These are phyloP conservation scores for Microbotryomycetes sp. DNA, from an alignment of 1,284 basidiomycete genomes.

Conservation along the genomic window DNA sequence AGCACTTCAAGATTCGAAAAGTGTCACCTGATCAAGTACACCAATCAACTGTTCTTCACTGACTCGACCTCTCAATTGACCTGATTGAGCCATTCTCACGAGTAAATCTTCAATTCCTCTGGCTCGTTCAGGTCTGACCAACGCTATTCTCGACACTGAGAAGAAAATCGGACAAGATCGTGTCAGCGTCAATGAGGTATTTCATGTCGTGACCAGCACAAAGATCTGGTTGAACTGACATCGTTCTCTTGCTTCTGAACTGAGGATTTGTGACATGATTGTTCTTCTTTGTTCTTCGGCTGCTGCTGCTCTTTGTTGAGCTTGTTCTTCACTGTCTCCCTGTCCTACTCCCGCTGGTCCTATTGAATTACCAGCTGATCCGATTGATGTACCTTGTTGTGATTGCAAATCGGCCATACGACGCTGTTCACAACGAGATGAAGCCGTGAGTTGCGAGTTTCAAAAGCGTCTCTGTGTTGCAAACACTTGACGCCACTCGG, in stretches of 20 bases:
- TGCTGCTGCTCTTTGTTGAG: conserved; percentile 36
- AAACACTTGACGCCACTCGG: too few species aligned
- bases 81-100: conserved; percentile 81
- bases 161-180: background rate
- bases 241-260: conserved; percentile 79
- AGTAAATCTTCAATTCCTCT: conserved; percentile 79
- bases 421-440: conserved; percentile 24
- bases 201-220: too few species aligned
- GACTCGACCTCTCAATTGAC: conserved; percentile 80
- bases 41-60: conserved; percentile 84
- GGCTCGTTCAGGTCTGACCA: conserved; percentile 84
- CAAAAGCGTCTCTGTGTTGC: too few species aligned
- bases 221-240: conserved; percentile 65
- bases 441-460: too few species aligned
- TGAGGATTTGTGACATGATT: conserved; percentile 81
- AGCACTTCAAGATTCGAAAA: conserved; percentile 28
- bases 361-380: conserved; percentile 37
- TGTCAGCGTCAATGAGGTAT: too few species aligned
- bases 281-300: conserved; percentile 50
- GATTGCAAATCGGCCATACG: conserved; percentile 34
- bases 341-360: conserved; percentile 51
- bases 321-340: conserved; percentile 53
- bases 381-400: conserved; percentile 1
- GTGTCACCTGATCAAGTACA: conserved; percentile 76
- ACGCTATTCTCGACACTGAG: conserved; percentile 78